These are phyloP conservation scores for Alternaria rosae DNA, from an alignment of 2,329 filamentous ascomycete genomes.

Conservation along the genomic window DNA sequence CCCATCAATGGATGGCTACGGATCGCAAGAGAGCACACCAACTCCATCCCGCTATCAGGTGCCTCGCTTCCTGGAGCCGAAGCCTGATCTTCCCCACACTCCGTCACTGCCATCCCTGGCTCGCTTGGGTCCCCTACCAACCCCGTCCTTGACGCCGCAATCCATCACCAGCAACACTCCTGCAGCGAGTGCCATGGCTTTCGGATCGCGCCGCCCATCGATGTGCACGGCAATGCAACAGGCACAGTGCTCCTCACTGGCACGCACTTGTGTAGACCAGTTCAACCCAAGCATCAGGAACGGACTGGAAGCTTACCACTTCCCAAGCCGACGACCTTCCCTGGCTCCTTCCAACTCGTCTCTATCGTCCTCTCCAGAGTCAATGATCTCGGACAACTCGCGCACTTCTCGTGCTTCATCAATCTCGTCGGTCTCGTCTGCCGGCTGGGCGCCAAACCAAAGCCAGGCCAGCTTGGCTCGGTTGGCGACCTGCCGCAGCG, in stretches of 20 bases:
- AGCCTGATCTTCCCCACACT: constrained; percentile 58
- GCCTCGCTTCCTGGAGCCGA: constrained; percentile 61
- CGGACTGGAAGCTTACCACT: constrained; percentile 56
- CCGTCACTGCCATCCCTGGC: constrained; percentile 64
- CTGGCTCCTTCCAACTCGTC: constrained; percentile 60
- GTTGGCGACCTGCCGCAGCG: constrained; percentile 61
- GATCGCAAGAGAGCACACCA: constrained; percentile 54
- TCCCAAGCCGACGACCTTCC: constrained; percentile 55
- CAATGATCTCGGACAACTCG: constrained; percentile 68
- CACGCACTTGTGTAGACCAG: constrained; percentile 64
- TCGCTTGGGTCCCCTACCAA: constrained; percentile 65
- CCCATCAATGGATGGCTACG: constrained; percentile 32
- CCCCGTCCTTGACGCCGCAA: constrained; percentile 68
- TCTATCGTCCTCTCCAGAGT: constrained; percentile 67
- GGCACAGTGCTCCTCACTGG: constrained; percentile 62
- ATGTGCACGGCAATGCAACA: constrained; percentile 67
- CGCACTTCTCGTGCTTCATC: constrained; percentile 64
- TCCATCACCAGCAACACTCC: constrained; percentile 63
- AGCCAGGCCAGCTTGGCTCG: constrained; percentile 58
- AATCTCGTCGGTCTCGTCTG: constrained; percentile 61
- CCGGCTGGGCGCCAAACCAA: constrained; percentile 60
- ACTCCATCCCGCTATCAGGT: constrained; percentile 52
- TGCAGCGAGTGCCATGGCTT: constrained; percentile 64
- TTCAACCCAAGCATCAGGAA: constrained; percentile 51
- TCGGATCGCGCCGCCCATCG: constrained; percentile 61